phyloP scores from a whole-genome alignment of 768 basidiomycete genomes.

The Psilocybe cubensis region DNA sequence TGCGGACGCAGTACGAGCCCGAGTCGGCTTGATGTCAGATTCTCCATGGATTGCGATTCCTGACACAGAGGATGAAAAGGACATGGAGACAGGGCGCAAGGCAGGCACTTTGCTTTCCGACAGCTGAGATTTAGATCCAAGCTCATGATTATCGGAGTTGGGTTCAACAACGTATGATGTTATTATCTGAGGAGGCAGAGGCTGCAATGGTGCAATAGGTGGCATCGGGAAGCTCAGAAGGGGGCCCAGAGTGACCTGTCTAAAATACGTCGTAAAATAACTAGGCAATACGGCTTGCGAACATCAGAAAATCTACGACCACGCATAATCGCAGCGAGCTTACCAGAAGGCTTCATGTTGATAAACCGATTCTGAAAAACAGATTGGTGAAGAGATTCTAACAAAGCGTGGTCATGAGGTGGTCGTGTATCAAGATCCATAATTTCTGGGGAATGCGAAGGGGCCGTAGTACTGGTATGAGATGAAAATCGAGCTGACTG shows the following conservation, averaged over 20 bases:
- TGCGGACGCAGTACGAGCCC: slow-evolving; percentile 33
- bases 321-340: slow-evolving; percentile 19
- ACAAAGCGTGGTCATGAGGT: slow-evolving; percentile 68
- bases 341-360: slow-evolving; percentile 70
- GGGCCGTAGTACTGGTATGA: slow-evolving; percentile 35
- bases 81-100: slow-evolving; percentile 48
- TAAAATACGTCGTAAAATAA: slow-evolving; percentile 73
- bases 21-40: slow-evolving; percentile 29
- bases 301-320: background rate
- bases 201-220: slow-evolving; percentile 64
- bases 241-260: slow-evolving; percentile 64
- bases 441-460: slow-evolving; percentile 26
- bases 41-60: slow-evolving; percentile 39
- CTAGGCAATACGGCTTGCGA: slow-evolving; percentile 63
- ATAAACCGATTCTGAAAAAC: slow-evolving; percentile 76
- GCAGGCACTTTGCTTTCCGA: slow-evolving; percentile 41
- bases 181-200: slow-evolving; percentile 50
- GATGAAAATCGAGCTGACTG: slow-evolving; percentile 48
- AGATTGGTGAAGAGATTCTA: slow-evolving; percentile 68
- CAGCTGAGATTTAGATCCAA: slow-evolving; percentile 32
- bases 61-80: slow-evolving; percentile 55
- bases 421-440: slow-evolving; percentile 23
- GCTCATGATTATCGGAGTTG: slow-evolving; percentile 36
- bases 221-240: slow-evolving; percentile 71
- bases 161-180: slow-evolving; percentile 42